Evolutionary conservation across 2,329 filamentous ascomycete genomes (phyloP).

Genomic region (Orbilia brochopaga): DNA sequence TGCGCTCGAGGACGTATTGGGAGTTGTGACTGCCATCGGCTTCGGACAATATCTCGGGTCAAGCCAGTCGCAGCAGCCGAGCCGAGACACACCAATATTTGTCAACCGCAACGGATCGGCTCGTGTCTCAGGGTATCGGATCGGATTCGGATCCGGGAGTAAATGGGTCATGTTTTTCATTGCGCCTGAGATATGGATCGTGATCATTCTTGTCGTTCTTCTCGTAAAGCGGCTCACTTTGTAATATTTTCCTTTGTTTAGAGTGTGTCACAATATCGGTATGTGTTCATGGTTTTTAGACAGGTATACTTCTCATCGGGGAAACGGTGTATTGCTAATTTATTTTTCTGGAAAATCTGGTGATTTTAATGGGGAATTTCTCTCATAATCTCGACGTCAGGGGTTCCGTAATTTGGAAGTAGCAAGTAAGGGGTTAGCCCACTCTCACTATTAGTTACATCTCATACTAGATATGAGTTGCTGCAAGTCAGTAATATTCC

Average conservation of each 20-base stretch:
- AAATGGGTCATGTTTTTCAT: slow-evolving; percentile 44
- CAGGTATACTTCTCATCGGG: too few relatives aligned
- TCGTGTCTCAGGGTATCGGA: slow-evolving; percentile 35
- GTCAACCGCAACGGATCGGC: slow-evolving; percentile 26
- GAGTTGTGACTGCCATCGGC: slow-evolving; percentile 26
- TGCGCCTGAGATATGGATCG: slow-evolving; percentile 38
- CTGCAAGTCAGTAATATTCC: too few relatives aligned
- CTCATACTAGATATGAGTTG: too few relatives aligned
- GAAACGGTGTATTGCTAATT: too few relatives aligned
- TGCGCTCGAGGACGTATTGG: slow-evolving; percentile 37
- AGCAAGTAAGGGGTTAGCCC: too few relatives aligned
- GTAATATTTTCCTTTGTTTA: slow-evolving; percentile 11
- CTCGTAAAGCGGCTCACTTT: slow-evolving; percentile 24
- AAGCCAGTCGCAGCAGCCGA: slow-evolving; percentile 15
- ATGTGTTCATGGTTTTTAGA: too few relatives aligned
- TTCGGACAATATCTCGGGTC: slow-evolving; percentile 41
- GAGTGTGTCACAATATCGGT: too few relatives aligned
- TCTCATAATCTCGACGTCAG: too few relatives aligned
- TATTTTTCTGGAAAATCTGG: too few relatives aligned
- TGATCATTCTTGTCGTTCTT: slow-evolving; percentile 25
- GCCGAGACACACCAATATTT: slow-evolving; percentile 20
- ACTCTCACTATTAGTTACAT: too few relatives aligned
- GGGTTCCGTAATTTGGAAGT: too few relatives aligned
- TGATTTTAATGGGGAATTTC: too few relatives aligned
- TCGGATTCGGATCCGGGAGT: slow-evolving; percentile 39